A percentile compares a stretch with the other conserved stretches of the same genome.
Evolutionary conservation across 345 rosid genomes (phyloP).

Genomic region (Lepidium sativum): DNA sequence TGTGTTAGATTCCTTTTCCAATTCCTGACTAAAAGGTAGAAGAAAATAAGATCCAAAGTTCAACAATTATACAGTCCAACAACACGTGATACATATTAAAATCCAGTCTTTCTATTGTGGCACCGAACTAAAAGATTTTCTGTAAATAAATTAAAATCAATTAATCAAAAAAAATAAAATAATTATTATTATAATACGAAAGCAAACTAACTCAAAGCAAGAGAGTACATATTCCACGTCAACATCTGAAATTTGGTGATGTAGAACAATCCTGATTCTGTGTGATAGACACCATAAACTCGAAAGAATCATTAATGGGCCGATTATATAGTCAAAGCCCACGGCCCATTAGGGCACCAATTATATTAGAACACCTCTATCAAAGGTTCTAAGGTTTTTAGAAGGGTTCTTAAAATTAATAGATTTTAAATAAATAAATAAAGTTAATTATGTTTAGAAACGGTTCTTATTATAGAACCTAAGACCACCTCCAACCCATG

Average conservation of each 20-base stretch:
- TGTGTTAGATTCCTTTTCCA: not conserved
- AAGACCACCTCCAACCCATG: no score
- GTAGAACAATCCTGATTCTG: constrained; percentile 77
- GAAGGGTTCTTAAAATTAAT: no score
- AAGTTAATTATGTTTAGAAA: no score
- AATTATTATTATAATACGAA: not conserved
- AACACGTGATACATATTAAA: not conserved
- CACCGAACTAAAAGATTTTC: constrained; percentile 9
- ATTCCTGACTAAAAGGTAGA: not conserved
- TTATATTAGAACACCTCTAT: no score
- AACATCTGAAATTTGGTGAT: constrained; percentile 68
- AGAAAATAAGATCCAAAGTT: not conserved
- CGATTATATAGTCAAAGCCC: not conserved
- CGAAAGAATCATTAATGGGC: not conserved
- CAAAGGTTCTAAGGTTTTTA: no score
- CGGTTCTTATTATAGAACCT: no score
- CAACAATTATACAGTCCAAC: not conserved
- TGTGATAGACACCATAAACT: not conserved
- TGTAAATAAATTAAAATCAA: not conserved
- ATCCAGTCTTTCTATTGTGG: not conserved
- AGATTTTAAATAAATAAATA: no score
- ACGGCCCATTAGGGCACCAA: not conserved
- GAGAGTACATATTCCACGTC: constrained; percentile 65
- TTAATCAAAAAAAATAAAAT: not conserved
- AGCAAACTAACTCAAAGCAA: constrained; percentile 50